Evolutionary conservation across 1,139 yeast species (phyloP).

Genomic region (Komagataea norvegica): DNA sequence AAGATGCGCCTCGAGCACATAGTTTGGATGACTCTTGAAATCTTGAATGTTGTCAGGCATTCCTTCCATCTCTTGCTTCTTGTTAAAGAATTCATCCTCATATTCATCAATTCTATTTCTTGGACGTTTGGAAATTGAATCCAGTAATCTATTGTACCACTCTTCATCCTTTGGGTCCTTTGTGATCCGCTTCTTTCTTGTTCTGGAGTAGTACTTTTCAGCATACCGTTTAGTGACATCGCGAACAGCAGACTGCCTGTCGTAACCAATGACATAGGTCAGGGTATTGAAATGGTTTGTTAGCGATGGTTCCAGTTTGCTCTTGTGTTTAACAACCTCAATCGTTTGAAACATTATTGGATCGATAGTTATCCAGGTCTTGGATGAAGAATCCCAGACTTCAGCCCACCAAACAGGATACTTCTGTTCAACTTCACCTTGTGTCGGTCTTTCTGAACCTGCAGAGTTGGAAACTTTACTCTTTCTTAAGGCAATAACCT

Average conservation of each 20-base stretch:
- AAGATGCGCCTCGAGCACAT: conserved; percentile 72
- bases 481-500: conserved; percentile 17
- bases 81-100: conserved; percentile 67
- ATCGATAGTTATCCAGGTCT: conserved; percentile 82
- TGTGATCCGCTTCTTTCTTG: conserved; percentile 67
- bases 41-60: conserved; percentile 83
- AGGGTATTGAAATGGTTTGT: conserved; percentile 56
- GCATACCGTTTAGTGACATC: conserved; percentile 88
- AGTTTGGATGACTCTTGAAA: conserved; percentile 84
- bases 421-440: conserved; percentile 26
- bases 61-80: conserved; percentile 70
- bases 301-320: conserved; percentile 74
- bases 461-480: conserved; percentile 9
- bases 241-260: conserved; percentile 54
- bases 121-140: conserved; percentile 28
- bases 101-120: conserved; percentile 52
- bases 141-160: conserved; percentile 52
- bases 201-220: conserved; percentile 64
- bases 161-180: conserved; percentile 45
- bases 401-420: conserved; percentile 91
- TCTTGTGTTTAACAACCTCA: conserved; percentile 57
- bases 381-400: conserved; percentile 74
- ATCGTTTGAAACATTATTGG: conserved; percentile 62
- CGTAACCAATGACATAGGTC: conserved; percentile 75
- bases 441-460: conserved; percentile 9